These are phyloP conservation scores for Ogataea ganodermae DNA, from an alignment of 805 yeast genomes.

Conservation along the genomic window DNA sequence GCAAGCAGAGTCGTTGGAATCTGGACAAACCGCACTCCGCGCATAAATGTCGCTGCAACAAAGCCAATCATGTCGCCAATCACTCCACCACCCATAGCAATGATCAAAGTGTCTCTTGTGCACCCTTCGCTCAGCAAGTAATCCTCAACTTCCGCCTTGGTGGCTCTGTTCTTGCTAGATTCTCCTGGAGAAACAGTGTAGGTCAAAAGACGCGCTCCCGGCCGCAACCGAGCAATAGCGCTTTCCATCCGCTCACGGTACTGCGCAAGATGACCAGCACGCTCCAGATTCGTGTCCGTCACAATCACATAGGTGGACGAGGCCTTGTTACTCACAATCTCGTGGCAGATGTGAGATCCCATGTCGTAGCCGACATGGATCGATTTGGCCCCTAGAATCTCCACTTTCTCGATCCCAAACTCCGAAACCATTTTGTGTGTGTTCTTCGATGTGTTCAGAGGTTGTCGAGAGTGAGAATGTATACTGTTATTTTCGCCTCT, in stretches of 20 bases:
- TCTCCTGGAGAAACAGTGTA: constrained; percentile 92
- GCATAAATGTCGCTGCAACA: constrained; percentile 99
- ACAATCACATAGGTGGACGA: constrained; percentile 92
- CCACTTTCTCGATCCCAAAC: constrained; percentile 49
- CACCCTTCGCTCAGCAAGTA: constrained; percentile 80
- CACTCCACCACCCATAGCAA: constrained; percentile 98
- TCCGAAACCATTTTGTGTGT: constrained; percentile 21
- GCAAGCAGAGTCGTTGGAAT: constrained; percentile 91
- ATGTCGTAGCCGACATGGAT: constrained; percentile 91
- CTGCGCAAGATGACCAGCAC: constrained; percentile 59
- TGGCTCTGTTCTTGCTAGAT: constrained; percentile 79
- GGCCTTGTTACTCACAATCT: constrained; percentile 58
- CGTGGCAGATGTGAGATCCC: constrained; percentile 69
- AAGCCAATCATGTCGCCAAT: constrained; percentile 99
- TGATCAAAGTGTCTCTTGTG: constrained; percentile 90
- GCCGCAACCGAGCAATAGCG: constrained; percentile 40
- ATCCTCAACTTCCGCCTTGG: constrained; percentile 93
- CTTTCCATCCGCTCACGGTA: constrained; percentile 46
- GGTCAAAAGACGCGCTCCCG: constrained; percentile 65
- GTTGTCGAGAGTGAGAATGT: background rate
- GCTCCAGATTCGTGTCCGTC: constrained; percentile 78
- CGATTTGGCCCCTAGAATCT: constrained; percentile 77
- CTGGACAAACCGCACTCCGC: constrained; percentile 93
- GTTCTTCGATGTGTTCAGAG: background rate
- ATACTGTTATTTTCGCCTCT: too few relatives aligned